Evolutionary conservation across 192 early-diverging fungal genomes (phyloP).

Genomic region (Mortierella antarctica): DNA sequence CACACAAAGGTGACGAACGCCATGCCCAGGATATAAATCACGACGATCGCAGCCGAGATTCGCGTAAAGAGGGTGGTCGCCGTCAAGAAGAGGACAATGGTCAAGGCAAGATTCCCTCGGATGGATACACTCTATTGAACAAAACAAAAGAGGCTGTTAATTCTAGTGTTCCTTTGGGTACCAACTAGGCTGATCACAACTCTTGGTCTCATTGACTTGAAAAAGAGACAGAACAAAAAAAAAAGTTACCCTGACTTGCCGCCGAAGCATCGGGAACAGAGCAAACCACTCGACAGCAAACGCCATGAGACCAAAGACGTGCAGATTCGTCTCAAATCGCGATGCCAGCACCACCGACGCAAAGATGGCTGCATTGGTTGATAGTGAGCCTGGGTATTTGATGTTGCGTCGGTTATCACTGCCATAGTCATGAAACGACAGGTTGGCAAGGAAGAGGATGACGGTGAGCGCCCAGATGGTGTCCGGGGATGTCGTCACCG

Average conservation of each 20-base stretch:
- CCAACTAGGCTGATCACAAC: background rate
- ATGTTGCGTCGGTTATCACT: constrained; percentile 58
- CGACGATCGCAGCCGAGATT: constrained; percentile 75
- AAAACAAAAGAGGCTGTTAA: background rate
- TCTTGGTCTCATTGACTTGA: background rate
- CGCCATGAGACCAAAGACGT: constrained; percentile 88
- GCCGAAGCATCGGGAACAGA: constrained; percentile 92
- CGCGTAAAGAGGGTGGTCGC: constrained; percentile 73
- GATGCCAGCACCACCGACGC: constrained; percentile 94
- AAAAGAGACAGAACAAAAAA: background rate
- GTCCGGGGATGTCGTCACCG: constrained; percentile 88
- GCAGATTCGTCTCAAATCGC: constrained; percentile 80
- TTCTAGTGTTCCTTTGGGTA: background rate
- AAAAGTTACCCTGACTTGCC: constrained; percentile 73
- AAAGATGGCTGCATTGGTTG: constrained; percentile 96
- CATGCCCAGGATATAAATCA: constrained; percentile 74
- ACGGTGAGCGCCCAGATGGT: constrained; percentile 94
- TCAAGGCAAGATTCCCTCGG: constrained; percentile 63
- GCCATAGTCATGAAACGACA: constrained; percentile 93
- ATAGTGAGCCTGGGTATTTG: constrained; percentile 89
- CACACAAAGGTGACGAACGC: constrained; percentile 88
- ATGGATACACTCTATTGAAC: constrained; percentile 39
- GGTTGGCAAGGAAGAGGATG: constrained; percentile 84
- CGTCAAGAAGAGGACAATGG: constrained; percentile 68
- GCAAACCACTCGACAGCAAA: constrained; percentile 94